phyloP scores from a whole-genome alignment of 2,329 filamentous ascomycete genomes.

The Epichloe baconii region DNA sequence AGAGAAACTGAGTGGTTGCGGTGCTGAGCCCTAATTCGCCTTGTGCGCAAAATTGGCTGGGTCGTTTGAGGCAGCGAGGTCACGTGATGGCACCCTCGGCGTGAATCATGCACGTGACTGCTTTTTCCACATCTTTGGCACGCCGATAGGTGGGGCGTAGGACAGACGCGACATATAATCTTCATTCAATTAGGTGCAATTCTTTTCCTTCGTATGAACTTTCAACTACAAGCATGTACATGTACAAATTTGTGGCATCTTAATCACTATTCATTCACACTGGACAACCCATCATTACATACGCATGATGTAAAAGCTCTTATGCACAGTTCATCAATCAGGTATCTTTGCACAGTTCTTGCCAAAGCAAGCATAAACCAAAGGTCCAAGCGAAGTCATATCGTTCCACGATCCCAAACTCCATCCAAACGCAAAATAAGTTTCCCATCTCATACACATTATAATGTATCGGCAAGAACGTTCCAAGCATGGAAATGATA shows the following conservation, averaged over 20 bases:
- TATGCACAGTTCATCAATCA: constrained; percentile 5
- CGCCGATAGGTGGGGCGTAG: too few species aligned
- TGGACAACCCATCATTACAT: too few species aligned
- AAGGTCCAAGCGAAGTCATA: not conserved
- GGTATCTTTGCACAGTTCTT: constrained; percentile 4
- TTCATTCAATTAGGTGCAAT: too few species aligned
- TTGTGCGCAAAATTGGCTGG: constrained; percentile 10
- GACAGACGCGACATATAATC: too few species aligned
- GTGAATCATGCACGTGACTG: not conserved
- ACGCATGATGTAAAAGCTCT: too few species aligned
- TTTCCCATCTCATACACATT: not conserved
- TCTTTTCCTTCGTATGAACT: too few species aligned
- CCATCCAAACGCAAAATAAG: constrained; percentile 5
- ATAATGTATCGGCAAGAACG: not conserved
- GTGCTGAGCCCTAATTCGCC: constrained; percentile 23
- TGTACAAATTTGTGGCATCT: too few species aligned
- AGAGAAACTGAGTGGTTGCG: constrained; percentile 7
- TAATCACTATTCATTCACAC: too few species aligned
- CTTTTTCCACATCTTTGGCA: too few species aligned
- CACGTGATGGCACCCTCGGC: constrained; percentile 20
- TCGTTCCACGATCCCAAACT: constrained; percentile 6
- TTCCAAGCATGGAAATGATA: not conserved
- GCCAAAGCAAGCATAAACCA: not conserved
- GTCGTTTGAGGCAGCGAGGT: constrained; percentile 12
- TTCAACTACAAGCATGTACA: too few species aligned